Evolutionary conservation across 2,329 filamentous ascomycete species (phyloP).

Genomic region (Curvularia hawaiiensis): DNA sequence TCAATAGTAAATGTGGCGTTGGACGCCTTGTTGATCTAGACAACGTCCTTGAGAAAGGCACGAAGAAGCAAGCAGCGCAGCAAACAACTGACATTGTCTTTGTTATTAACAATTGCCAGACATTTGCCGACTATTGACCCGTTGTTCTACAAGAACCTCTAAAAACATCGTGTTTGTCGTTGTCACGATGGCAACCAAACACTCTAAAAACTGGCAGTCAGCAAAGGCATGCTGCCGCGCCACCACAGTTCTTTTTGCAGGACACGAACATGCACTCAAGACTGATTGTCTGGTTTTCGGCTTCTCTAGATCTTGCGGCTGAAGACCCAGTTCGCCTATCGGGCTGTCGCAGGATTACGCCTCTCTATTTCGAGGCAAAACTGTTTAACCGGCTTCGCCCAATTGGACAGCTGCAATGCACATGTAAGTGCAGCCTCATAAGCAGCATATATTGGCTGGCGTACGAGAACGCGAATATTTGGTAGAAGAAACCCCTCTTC

Average conservation of each 20-base stretch:
- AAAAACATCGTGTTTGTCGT: neutral
- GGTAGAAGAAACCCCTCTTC: neutral
- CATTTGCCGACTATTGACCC: too few species aligned
- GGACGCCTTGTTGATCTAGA: neutral
- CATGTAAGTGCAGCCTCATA: slow-evolving; percentile 3
- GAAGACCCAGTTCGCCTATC: slow-evolving; percentile 2
- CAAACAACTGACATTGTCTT: too few species aligned
- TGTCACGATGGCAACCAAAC: neutral
- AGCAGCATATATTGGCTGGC: slow-evolving; percentile 2
- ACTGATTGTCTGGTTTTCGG: neutral
- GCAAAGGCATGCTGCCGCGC: neutral
- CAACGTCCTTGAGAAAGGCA: neutral
- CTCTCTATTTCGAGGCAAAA: neutral
- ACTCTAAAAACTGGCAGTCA: neutral
- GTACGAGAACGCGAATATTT: neutral
- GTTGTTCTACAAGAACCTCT: too few species aligned
- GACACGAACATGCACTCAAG: neutral
- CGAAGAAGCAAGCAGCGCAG: neutral
- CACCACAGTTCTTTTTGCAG: neutral
- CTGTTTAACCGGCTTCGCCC: neutral
- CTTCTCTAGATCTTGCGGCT: neutral
- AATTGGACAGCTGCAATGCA: slow-evolving; percentile 3
- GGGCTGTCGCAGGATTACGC: neutral
- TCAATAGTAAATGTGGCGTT: neutral
- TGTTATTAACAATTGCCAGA: too few species aligned